These are phyloP conservation scores for Aureobasidium sp. DNA, from an alignment of 2,329 filamentous ascomycete genomes.

Conservation along the genomic window DNA sequence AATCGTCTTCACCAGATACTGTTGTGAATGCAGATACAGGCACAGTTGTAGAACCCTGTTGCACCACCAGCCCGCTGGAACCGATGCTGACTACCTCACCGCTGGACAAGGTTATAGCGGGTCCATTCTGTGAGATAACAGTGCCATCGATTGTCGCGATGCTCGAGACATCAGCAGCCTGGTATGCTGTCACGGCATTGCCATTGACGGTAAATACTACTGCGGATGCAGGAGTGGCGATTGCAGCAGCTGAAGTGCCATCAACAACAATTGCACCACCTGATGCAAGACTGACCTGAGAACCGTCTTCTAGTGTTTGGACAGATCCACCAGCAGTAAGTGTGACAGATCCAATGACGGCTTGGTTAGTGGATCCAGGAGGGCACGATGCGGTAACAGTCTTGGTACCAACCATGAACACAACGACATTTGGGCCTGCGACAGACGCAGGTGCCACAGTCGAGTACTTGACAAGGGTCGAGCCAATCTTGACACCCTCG, in stretches of 20 bases:
- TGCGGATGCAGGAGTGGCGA: background rate
- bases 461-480: background rate
- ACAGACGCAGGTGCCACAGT: background rate
- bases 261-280: conserved; percentile 12
- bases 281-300: conserved; percentile 13
- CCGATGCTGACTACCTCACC: conserved; percentile 16
- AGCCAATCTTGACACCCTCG: conserved; percentile 3
- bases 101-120: conserved; percentile 14
- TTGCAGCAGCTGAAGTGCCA: background rate
- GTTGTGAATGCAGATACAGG: background rate
- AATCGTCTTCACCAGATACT: background rate
- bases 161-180: background rate
- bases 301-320: conserved; percentile 15
- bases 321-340: conserved; percentile 13
- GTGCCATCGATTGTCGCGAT: conserved; percentile 14
- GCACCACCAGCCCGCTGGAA: background rate
- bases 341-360: conserved; percentile 16
- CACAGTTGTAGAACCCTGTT: background rate
- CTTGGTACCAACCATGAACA: conserved; percentile 13
- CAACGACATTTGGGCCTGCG: conserved; percentile 3
- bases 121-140: conserved; percentile 13
- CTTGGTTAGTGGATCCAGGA: background rate
- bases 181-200: conserved; percentile 13
- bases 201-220: conserved; percentile 14
- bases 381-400: conserved; percentile 13